Base-by-base conservation (phyloP, 2,329 filamentous ascomycete genomes). In the Daldinia sp. region DNA sequence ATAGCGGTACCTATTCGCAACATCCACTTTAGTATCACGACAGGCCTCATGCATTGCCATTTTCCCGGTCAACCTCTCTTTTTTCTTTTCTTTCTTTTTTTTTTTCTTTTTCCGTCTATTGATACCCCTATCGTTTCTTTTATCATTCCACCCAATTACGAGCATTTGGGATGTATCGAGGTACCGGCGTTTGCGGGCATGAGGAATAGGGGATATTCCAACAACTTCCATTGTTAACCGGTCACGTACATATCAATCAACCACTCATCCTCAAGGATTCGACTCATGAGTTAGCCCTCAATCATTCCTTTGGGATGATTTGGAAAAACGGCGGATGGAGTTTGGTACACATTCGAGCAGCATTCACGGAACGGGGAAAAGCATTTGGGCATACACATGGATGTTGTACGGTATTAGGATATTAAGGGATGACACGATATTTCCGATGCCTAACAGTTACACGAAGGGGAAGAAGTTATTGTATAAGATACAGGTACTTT, bases 101-200 rank as follows among this genome's bases (percentile, higher is more conserved):
- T 56, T 15, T 21, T 62, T 70, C 68, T 67, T 50, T 60, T 71
- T 61, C 55, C 61, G 69, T 73, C 55, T 73, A 71, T 74, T 70
- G 73, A 74, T 74, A 74, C 73, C 73, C 69, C 70, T 57, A 61
- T 69, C 56, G 63, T 72, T 74, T 66, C 34, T 68, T 70, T 58
- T 66, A 55, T 64, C n/a, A 11, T 67, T 11, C 50, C 68, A 54
- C 58, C 65, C 52, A 56, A 58, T 68, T 51, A 71, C 63, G 67
- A 70, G 69, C 70, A 72, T 71, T 68, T 69, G 63, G 63, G 60
- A 69, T 49, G 66, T 70, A 68, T 70, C 67, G 30, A 72, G 58
- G 69, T 71, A 68, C 66, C 29, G 65, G 68, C 68, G 66, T 68
- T 66, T 60, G 53, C 54, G 32, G 61, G 39, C 39, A n/a, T 25